Percentiles rank a stretch among this genome's conserved stretches.
These are phyloP conservation scores for Marasmius fiardii DNA, from an alignment of 1,284 basidiomycete species.

Conservation along the genomic window DNA sequence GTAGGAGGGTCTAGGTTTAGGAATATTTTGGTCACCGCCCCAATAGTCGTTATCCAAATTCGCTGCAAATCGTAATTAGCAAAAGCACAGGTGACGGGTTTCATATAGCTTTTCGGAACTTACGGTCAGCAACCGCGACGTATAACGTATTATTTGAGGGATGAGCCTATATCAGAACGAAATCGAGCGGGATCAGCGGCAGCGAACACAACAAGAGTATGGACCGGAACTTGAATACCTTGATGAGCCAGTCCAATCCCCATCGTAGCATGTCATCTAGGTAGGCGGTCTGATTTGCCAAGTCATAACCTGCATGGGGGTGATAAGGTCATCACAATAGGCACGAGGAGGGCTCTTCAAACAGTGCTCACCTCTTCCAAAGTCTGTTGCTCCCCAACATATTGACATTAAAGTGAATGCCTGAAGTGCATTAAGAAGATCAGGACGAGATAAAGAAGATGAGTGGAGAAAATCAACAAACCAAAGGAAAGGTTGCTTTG, in stretches of 20 bases:
- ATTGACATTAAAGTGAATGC: constrained; percentile 79
- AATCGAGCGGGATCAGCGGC: constrained; percentile 4
- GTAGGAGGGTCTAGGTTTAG: constrained; percentile 70
- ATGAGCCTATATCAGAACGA: constrained; percentile 77
- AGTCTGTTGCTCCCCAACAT: constrained; percentile 86
- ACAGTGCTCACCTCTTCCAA: constrained; percentile 56
- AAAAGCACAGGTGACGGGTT: not conserved
- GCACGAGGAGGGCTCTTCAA: not conserved
- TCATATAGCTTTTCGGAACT: constrained; percentile 13
- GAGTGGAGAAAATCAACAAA: constrained; percentile 25
- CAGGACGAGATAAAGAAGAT: too few relatives aligned
- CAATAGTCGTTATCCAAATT: constrained; percentile 77
- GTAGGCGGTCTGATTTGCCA: constrained; percentile 83
- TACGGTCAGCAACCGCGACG: constrained; percentile 73
- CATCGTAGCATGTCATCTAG: constrained; percentile 85
- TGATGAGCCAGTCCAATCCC: constrained; percentile 90
- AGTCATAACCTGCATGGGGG: constrained; percentile 61
- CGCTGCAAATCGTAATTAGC: constrained; percentile 26
- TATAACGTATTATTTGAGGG: constrained; percentile 71
- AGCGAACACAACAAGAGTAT: too few relatives aligned
- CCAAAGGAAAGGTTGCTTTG: constrained; percentile 81
- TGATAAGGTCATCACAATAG: constrained; percentile 6
- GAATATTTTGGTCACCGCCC: constrained; percentile 84
- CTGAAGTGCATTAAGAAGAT: constrained; percentile 28
- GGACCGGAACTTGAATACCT: too few relatives aligned